Base-by-base conservation (phyloP, 148 eudicot genomes). In the Polygonum aviculare region DNA sequence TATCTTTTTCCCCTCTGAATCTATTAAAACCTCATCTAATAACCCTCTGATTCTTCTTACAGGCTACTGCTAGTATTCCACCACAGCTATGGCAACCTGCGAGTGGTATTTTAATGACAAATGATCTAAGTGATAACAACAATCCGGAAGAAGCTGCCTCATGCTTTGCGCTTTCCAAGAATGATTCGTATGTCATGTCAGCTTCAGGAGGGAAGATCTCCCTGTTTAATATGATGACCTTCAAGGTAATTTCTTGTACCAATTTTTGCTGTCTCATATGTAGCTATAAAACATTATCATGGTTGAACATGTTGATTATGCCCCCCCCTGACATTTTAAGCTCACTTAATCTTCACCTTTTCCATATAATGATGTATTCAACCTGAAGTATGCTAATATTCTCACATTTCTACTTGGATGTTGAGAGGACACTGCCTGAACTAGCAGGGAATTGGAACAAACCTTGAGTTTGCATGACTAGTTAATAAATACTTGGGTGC, bases 51-150 rank as follows among this genome's bases (percentile, higher is more conserved):
- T 19, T 72, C 50, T 72, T 72, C 22, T 72, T 80, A 62, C 67
- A 95, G 99, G 99, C 99, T 85, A 95, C 94, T 75, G 93, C 99
- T 80, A 87, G 79, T 88, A 88, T 88, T 74, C 81, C 79, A 80
- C 99, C 99, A 39, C 99, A 92, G 73, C 91, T 86, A 78, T 95
- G 99, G 99, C 96, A 89, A 81, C 99, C 99, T 75, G 87, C 83
- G 87, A 95, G 96, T 85, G 99, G 99, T 78, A 93, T 92, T 85
- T 77, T 88, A 78, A 95, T 95, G 99, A 84, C 82, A 19, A 95
- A 95, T 85, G 97, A 95, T 83, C 82, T 89, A 76, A 33, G 88
- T 85, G 94, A 26, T 26, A 26, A 93, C 79, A 91, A 89, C 81
- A 92, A 92, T 78, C 89, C 91, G 33, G 97, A 90, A 79, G 98